Evolutionary conservation across 495 filamentous ascomycete genomes (phyloP).

Genomic region (Podospora bellae-mahoneyi): DNA sequence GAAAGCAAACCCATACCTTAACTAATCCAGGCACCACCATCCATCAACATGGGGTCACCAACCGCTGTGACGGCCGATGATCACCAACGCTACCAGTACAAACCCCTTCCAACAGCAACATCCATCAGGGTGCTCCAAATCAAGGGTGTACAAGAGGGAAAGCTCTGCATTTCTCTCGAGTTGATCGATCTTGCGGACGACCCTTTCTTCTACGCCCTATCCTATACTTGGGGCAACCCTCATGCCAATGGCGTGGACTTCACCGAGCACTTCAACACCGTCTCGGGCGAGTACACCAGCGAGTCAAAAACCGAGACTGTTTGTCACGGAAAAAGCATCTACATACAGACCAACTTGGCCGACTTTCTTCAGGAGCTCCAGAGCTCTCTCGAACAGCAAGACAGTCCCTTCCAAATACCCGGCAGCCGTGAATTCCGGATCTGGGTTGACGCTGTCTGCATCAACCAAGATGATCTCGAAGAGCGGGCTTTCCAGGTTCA

Average conservation of each 20-base stretch:
- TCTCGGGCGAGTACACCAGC: slow-evolving; percentile 8
- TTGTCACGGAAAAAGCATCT: neutral
- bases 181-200: neutral
- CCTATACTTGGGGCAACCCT: slow-evolving; percentile 17
- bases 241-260: slow-evolving; percentile 17
- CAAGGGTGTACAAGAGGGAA: neutral
- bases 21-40: neutral
- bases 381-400: neutral
- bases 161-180: neutral
- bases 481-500: slow-evolving; percentile 34
- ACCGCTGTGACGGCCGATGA: neutral
- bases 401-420: neutral
- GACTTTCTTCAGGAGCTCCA: neutral
- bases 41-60: neutral
- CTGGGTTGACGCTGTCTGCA: slow-evolving; percentile 40
- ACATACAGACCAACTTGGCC: neutral
- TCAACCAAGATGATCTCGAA: slow-evolving; percentile 36
- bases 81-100: neutral
- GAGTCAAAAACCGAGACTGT: neutral
- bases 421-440: neutral
- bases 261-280: slow-evolving; percentile 13
- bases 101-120: neutral
- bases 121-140: neutral
- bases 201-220: slow-evolving; percentile 3
- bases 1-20: neutral